Evolutionary conservation across 306 rosid genomes (phyloP), one percentile per base, ranked within the genome.

Genomic region (Cicer chorassanicum): DNA sequence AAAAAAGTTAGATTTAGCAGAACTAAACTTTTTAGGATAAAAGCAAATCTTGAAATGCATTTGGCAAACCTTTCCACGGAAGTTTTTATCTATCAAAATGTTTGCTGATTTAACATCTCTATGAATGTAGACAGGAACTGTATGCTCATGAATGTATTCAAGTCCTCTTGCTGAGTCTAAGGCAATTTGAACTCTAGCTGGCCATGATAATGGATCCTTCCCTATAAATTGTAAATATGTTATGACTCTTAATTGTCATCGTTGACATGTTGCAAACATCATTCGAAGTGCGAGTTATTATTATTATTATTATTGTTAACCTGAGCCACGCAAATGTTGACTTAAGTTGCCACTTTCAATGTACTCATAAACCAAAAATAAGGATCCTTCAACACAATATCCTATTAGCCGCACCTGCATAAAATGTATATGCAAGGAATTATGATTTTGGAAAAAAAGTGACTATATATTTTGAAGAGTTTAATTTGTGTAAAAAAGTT

Each of bases 121-220:
- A 49, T 91, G 97, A 73, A 91, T 91, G 81, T 91, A 91, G 48
- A 89, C 86, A 29, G 97, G 93, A 86, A 91, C 89, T 11, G 93
- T 89, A 42, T 91, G 97, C 34, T 89, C 97, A n/a, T 91, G 97
- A 40, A 91, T 91, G 68, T 91, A 91, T 84, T 86, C 93, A 8
- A 91, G 81, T 70, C 92, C 93, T 80, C 97, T 87, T 44, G 92
- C 97, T 36, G 90, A 68, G 80, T 91, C 97, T 46, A 89, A 73
- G 9, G 93, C 96, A 72, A 91, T 91, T 81, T 89, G 93, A 48
- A 91, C 86, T 84, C 93, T 88, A 40, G 78, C 72, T 54, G 85
- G 62, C 97, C 97, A 91, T 46, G 92, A 56, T 80, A 91, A 83
- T 4, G 89, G 85, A n/a, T 84, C 92, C 85, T 77, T 71, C 65